These are phyloP conservation scores for Diaporthe humulicola DNA, from an alignment of 2,329 filamentous ascomycete species.

Conservation along the genomic window DNA sequence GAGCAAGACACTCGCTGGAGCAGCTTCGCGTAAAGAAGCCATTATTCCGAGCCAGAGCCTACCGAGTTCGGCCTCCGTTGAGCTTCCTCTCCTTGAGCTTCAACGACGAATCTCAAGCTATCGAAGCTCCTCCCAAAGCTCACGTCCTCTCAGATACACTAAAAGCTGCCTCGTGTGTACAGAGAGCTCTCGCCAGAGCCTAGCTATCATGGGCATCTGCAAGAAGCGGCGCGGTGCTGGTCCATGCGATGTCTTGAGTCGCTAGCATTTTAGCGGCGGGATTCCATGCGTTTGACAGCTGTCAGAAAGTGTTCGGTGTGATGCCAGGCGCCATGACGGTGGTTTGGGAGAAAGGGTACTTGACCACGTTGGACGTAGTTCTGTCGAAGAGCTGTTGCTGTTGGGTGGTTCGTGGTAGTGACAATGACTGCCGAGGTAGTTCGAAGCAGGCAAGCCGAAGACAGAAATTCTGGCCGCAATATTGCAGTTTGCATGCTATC, in stretches of 20 bases:
- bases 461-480: neutral
- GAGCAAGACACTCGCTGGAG: neutral
- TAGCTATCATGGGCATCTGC: neutral
- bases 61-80: neutral
- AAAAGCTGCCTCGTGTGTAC: neutral
- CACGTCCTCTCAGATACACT: neutral
- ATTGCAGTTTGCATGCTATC: neutral
- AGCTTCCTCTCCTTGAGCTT: neutral
- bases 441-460: neutral
- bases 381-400: neutral
- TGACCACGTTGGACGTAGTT: neutral
- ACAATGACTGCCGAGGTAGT: neutral
- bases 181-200: neutral
- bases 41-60: no score
- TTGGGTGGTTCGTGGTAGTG: neutral
- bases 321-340: neutral
- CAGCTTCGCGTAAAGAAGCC: no score
- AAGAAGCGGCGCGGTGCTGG: neutral
- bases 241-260: neutral
- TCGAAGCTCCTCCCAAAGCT: neutral
- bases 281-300: constrained; percentile 3
- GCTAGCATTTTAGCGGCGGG: constrained; percentile 5
- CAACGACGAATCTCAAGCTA: neutral
- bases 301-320: neutral
- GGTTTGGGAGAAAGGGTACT: neutral